Percentiles rank a stretch among this genome's conserved stretches.
These are phyloP conservation scores for Colletotrichum gigasporum DNA, from an alignment of 2,329 filamentous ascomycete species.

Conservation along the genomic window DNA sequence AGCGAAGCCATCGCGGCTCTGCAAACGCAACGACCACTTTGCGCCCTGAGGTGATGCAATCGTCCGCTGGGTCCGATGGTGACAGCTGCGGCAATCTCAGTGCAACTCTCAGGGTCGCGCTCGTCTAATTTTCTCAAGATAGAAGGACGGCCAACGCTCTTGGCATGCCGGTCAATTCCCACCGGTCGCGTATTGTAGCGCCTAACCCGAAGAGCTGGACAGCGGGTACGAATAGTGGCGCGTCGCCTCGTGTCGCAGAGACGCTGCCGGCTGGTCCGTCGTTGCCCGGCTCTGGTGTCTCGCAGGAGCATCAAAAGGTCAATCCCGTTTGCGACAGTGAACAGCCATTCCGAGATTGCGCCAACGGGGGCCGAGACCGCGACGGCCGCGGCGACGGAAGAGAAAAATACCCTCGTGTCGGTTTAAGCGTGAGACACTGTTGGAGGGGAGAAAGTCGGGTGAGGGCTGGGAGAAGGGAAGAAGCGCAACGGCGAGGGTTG, in stretches of 20 bases:
- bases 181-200: too few relatives aligned
- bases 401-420: not conserved
- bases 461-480: conserved; percentile 7
- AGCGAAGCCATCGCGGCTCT: not conserved
- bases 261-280: not conserved
- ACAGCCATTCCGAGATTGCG: not conserved
- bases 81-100: not conserved
- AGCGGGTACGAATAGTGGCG: too few relatives aligned
- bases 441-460: not conserved
- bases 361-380: conserved; percentile 2
- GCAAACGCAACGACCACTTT: not conserved
- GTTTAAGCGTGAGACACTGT: conserved; percentile 8
- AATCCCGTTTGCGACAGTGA: not conserved
- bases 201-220: too few relatives aligned
- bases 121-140: not conserved
- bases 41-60: not conserved
- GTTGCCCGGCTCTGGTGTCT: not conserved
- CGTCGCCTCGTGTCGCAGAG: not conserved
- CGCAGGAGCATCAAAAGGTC: not conserved
- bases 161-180: conserved; percentile 12
- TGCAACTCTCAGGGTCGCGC: conserved; percentile 6
- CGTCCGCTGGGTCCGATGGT: not conserved
- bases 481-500: too few relatives aligned
- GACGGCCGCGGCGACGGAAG: not conserved
- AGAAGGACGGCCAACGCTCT: conserved; percentile 9